A percentile compares a stretch with the other conserved stretches of the same genome.
Conservation (phyloP, 257 asterid species). For the Scutellaria galericulata region DNA sequence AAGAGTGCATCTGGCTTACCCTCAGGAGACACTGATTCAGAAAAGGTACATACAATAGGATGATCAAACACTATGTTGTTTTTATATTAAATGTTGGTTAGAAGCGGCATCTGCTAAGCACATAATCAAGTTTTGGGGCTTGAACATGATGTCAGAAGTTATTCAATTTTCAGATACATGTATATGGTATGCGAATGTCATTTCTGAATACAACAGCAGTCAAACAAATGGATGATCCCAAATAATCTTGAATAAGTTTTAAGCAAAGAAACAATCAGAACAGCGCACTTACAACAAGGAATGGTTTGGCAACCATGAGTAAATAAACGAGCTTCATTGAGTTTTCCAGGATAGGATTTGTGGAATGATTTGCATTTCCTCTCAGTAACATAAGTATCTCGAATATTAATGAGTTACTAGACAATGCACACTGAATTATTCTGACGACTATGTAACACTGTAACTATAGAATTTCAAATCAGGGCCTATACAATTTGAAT, state of each 20-base stretch:
- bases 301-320: background rate
- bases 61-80: background rate
- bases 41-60: background rate
- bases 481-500: background rate
- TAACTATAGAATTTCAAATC: constrained; percentile 1
- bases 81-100: background rate
- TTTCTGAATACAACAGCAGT: too few species aligned
- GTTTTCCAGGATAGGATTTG: background rate
- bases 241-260: background rate
- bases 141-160: background rate
- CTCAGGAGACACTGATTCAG: background rate
- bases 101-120: background rate
- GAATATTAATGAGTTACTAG: too few species aligned
- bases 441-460: background rate
- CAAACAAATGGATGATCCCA: background rate
- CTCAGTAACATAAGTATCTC: too few species aligned
- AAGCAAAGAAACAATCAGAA: background rate
- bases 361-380: too few species aligned
- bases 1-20: background rate
- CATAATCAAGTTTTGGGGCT: constrained; percentile 20
- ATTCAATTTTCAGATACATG: background rate
- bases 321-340: background rate
- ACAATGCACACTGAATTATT: background rate
- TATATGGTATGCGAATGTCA: background rate
- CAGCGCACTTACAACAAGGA: background rate